Evolutionary conservation across 345 rosid species (phyloP).

Genomic region (Hibiscus syriacus): DNA sequence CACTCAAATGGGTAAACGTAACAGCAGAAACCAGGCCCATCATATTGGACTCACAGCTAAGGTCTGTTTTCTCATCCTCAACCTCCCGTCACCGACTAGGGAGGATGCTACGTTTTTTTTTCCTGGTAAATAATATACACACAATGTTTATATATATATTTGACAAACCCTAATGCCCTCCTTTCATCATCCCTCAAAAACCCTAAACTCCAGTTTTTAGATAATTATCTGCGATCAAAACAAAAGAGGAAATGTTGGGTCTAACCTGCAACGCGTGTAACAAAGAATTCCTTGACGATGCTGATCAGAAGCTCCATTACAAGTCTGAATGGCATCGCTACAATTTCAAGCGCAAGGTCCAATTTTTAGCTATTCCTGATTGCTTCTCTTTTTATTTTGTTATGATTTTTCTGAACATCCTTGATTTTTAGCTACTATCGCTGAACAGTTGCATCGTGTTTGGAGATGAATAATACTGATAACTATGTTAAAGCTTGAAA

Average conservation of each 20-base stretch:
- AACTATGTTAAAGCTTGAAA: not conserved
- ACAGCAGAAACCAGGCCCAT: not conserved
- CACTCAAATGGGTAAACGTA: not conserved
- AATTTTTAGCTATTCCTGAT: not conserved
- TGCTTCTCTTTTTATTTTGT: not conserved
- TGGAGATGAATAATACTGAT: not conserved
- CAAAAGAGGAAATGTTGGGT: constrained; percentile 41
- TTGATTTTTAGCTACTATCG: not conserved
- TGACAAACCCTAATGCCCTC: not conserved
- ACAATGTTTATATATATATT: no score
- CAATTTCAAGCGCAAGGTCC: constrained; percentile 95
- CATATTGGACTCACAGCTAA: not conserved
- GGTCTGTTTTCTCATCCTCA: not conserved
- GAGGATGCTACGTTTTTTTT: not conserved
- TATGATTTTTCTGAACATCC: not conserved
- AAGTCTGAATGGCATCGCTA: constrained; percentile 99
- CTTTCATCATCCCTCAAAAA: not conserved
- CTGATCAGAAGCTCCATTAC: constrained; percentile 76
- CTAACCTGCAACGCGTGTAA: constrained; percentile 88
- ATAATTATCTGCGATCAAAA: not conserved
- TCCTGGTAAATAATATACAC: not conserved
- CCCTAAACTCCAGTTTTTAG: not conserved
- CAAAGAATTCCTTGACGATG: constrained; percentile 66
- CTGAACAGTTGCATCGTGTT: not conserved
- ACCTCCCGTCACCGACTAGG: not conserved